Base-by-base conservation (phyloP, 1,284 basidiomycete species). In the Ceratobasidium sp. region DNA sequence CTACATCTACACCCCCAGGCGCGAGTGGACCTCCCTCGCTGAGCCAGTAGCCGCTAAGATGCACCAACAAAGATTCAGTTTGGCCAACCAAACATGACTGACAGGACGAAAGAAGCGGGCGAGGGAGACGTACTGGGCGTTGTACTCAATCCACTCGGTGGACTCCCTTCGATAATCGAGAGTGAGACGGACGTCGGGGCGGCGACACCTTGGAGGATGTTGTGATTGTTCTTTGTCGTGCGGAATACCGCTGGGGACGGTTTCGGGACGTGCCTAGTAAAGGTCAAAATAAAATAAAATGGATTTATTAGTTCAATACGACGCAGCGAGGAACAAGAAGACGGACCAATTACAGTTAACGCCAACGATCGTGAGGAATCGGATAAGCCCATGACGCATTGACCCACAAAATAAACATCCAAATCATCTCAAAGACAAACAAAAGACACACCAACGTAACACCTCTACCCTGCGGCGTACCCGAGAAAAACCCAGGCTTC, bases 201-300 rank as follows among this genome's bases (percentile, higher is more conserved):
- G 2, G 93, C 91, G 54, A 96, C 94, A 75, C 94, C 94, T 88
- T 94, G 93, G 22, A 94, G 84, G 82, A 79, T 93, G 83, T 94
- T 94, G 88, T 94, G 93, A 85, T 95, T 95, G 90, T 94, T 93
- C 87, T 95, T 95, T 76, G 94, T 96, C 76, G 92, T 95, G 77
- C 94, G 89, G 88, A 96, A 96, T 47, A 96, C 93, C 77, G 88
- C 89, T 5, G 94, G 94, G 47, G 91, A 91, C 75, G 94, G 89
- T 86, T 95, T 94, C 64, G 93, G 94, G 22, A 94, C 92, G 84
- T 93, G 94, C 92, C 92, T 93, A 78, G n/a, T n/a, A n/a, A n/a
- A n/a, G n/a, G n/a, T n/a, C n/a, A n/a, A n/a, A n/a, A n/a, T n/a
- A n/a, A n/a, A 60, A 7, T 19, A 11, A 41, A 41, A 41, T 41